Evolutionary conservation across 2,329 filamentous ascomycete species (phyloP).

Genomic region (Calonectria pseudoturangicola): DNA sequence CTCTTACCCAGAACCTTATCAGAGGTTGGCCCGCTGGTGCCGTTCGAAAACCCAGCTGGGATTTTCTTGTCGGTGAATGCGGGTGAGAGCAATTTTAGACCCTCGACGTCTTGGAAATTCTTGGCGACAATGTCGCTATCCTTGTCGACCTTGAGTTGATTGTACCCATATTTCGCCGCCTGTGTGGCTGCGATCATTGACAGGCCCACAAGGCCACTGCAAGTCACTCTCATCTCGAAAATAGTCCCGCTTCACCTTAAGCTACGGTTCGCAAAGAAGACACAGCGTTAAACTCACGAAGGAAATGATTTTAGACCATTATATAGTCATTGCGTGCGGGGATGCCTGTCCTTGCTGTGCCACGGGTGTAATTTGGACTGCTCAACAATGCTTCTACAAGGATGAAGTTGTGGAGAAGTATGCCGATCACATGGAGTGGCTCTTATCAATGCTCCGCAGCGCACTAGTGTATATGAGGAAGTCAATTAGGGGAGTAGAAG

Average conservation of each 20-base stretch:
- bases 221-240: not conserved
- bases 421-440: not conserved
- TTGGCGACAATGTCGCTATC: constrained; percentile 31
- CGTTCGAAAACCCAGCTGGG: constrained; percentile 19
- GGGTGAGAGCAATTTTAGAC: constrained; percentile 15
- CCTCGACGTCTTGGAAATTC: constrained; percentile 22
- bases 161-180: constrained; percentile 27
- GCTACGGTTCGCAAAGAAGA: not conserved
- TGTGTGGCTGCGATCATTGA: not conserved
- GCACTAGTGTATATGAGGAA: constrained; percentile 28
- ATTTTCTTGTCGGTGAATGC: constrained; percentile 19
- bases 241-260: too few species aligned
- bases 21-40: constrained; percentile 27
- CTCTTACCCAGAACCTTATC: constrained; percentile 19
- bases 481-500: constrained; percentile 9
- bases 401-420: not conserved
- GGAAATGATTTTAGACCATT: not conserved
- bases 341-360: constrained; percentile 17
- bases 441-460: constrained; percentile 3
- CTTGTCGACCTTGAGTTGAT: constrained; percentile 7
- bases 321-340: constrained; percentile 2
- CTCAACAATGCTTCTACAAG: not conserved
- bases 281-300: not conserved
- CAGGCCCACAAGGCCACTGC: constrained; percentile 13
- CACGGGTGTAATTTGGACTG: constrained; percentile 2